These are phyloP conservation scores for Trichoderma semiorbis DNA, from an alignment of 2,329 filamentous ascomycete genomes.

Conservation along the genomic window DNA sequence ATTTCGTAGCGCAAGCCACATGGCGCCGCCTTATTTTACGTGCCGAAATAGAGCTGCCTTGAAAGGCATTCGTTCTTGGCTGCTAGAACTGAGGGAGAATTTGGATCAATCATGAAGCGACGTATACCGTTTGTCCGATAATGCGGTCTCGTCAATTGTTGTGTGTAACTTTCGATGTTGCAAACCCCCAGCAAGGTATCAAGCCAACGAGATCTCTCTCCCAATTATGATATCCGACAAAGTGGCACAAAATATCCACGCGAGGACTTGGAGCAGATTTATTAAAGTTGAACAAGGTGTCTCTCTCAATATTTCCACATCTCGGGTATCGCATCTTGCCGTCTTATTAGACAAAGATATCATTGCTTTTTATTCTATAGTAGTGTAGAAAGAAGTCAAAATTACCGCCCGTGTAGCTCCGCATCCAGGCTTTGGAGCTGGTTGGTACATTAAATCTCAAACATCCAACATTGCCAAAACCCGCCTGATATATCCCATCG, in stretches of 20 bases:
- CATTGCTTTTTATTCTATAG: not conserved
- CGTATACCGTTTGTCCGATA: not conserved
- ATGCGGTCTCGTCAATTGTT: not conserved
- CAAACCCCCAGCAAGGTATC: not conserved
- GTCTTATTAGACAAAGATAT: not conserved
- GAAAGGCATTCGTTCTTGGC: not conserved
- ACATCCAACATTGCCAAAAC: not conserved
- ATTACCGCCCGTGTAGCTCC: not conserved
- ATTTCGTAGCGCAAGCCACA: not conserved
- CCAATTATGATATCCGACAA: not conserved
- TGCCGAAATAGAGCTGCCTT: not conserved
- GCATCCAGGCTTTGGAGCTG: not conserved
- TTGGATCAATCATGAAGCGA: not conserved
- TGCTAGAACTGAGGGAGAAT: not conserved
- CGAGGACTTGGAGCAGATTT: not conserved
- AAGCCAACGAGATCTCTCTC: not conserved
- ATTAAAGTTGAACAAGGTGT: not conserved
- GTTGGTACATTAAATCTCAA: not conserved
- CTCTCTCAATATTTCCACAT: not conserved
- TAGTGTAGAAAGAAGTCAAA: not conserved
- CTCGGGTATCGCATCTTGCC: not conserved
- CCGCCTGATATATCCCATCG: not conserved
- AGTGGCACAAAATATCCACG: not conserved
- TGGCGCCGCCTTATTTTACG: not conserved
- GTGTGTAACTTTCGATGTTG: not conserved